These are phyloP conservation scores for Stevia rebaudiana DNA, from an alignment of 140 eudicot species.

Conservation along the genomic window DNA sequence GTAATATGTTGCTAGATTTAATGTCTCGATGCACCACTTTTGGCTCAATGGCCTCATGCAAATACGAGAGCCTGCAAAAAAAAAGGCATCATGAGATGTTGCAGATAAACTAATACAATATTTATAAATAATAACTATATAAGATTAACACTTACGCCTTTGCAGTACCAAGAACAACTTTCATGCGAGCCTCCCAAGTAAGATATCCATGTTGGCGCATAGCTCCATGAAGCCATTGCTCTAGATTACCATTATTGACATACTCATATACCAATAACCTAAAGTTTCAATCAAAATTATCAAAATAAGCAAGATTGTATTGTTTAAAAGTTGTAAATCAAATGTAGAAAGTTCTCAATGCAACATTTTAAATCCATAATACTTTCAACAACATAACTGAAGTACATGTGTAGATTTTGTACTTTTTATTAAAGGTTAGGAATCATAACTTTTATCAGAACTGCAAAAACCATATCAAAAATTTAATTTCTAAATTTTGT, in stretches of 20 bases:
- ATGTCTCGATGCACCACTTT: constrained; percentile 94
- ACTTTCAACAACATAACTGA: background rate
- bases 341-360: background rate
- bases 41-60: constrained; percentile 95
- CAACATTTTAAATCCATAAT: background rate
- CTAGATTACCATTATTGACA: constrained; percentile 85
- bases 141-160: constrained; percentile 64
- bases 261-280: constrained; percentile 93
- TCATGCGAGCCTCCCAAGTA: constrained; percentile 94
- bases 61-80: constrained; percentile 66
- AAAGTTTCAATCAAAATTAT: background rate
- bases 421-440: too few relatives aligned
- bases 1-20: constrained; percentile 82
- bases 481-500: too few relatives aligned
- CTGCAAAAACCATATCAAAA: too few relatives aligned
- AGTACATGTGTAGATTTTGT: background rate
- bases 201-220: constrained; percentile 79
- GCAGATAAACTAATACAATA: background rate
- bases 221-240: constrained; percentile 98
- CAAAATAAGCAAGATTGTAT: background rate
- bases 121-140: background rate
- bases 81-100: background rate
- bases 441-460: too few relatives aligned
- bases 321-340: background rate
- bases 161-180: constrained; percentile 79